Evolutionary conservation across 192 early-diverging fungal species (phyloP), one percentile per base, ranked within the genome.

Genomic region (Entomortierella parvispora): DNA sequence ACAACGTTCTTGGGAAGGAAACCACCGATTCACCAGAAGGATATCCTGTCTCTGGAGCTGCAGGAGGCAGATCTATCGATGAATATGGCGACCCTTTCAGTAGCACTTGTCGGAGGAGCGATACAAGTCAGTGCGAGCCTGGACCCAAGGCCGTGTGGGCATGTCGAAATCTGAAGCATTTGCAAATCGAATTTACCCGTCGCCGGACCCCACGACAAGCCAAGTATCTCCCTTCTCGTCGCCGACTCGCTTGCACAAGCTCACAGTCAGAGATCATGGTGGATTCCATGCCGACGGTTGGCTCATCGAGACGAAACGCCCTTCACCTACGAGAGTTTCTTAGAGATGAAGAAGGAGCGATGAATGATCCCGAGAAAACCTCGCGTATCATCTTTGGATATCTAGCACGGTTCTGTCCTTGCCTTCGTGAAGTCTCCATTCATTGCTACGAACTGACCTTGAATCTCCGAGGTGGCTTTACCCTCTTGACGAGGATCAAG

Each of bases 301-400:
- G n/a, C n/a, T n/a, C n/a, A n/a, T n/a, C n/a, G n/a, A n/a, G n/a
- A n/a, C n/a, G n/a, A n/a, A n/a, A n/a, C n/a, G n/a, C n/a, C n/a
- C n/a, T n/a, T n/a, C n/a, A n/a, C n/a, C n/a, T n/a, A n/a, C n/a
- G n/a, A n/a, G n/a, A n/a, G n/a, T n/a, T n/a, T n/a, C n/a, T n/a
- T n/a, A n/a, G n/a, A n/a, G n/a, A n/a, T n/a, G n/a, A n/a, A n/a
- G n/a, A n/a, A n/a, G n/a, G n/a, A n/a, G n/a, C n/a, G n/a, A n/a
- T n/a, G n/a, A n/a, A n/a, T n/a, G n/a, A n/a, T n/a, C n/a, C n/a
- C n/a, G n/a, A n/a, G n/a, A n/a, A n/a, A 9, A 33, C 62, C 1
- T 62, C 68, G 14, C 50, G 68, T 42, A 48, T 69, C 22, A 42
- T 69, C 9, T 69, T 43, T 42, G 68, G 68, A 3, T 69, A 69